These are phyloP conservation scores for Fusarium agapanthi DNA, from an alignment of 2,329 filamentous ascomycete species.

Conservation along the genomic window DNA sequence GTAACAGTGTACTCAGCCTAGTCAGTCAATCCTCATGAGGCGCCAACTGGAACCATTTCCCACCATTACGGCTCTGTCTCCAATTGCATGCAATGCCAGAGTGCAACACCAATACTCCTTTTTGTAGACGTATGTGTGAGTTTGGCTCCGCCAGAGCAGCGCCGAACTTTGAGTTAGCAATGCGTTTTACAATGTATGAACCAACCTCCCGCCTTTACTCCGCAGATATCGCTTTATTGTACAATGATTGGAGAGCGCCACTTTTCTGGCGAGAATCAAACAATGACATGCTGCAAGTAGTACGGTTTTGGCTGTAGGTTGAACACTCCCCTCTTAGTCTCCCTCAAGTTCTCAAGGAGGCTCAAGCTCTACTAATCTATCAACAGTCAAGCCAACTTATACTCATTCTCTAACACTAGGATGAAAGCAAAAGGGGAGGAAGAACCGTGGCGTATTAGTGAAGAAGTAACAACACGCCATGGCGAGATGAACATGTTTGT, in stretches of 20 bases:
- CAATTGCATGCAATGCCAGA: not conserved
- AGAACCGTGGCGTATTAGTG: constrained; percentile 3
- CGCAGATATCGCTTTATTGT: constrained; percentile 5
- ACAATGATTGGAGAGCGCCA: constrained; percentile 7
- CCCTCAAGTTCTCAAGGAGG: not conserved
- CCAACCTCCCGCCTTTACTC: constrained; percentile 23
- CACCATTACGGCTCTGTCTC: constrained; percentile 25
- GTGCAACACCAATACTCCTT: constrained; percentile 23
- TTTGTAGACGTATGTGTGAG: constrained; percentile 30
- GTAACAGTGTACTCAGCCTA: not conserved
- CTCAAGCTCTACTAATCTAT: constrained; percentile 13
- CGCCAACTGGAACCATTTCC: constrained; percentile 26
- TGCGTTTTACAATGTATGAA: constrained; percentile 8
- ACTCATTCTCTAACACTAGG: constrained; percentile 11
- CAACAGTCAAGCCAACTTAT: not conserved
- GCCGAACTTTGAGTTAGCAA: constrained; percentile 38
- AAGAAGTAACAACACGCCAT: not conserved
- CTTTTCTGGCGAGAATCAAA: constrained; percentile 12
- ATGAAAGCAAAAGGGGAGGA: constrained; percentile 9
- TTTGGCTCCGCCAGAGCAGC: constrained; percentile 30
- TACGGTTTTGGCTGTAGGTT: not conserved
- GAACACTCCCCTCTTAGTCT: not conserved
- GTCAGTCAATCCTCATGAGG: constrained; percentile 6
- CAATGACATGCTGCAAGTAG: not conserved
- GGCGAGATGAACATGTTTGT: not conserved